phyloP scores from a whole-genome alignment of 2,329 filamentous ascomycete genomes.

The Aspergillus amoenus region DNA sequence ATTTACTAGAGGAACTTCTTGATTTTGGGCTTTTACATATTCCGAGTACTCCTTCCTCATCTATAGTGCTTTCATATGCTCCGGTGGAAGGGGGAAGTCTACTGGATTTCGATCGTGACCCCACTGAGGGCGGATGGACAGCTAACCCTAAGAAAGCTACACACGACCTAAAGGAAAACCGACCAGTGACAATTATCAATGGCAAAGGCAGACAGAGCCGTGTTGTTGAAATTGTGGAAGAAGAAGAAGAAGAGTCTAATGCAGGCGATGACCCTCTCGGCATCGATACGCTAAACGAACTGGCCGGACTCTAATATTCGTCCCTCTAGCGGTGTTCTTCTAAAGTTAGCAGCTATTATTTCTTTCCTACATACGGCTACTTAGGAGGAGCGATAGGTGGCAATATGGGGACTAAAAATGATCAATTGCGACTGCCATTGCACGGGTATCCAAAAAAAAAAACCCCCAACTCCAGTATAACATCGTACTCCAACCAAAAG shows the following conservation, averaged over 20 bases:
- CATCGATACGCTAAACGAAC: slow-evolving; percentile 23
- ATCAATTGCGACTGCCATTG: neutral
- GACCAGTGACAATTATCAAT: neutral
- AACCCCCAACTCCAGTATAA: neutral
- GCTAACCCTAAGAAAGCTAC: neutral
- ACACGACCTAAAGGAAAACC: neutral
- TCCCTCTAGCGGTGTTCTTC: neutral
- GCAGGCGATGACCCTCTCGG: slow-evolving; percentile 24
- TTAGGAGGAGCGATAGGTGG: neutral
- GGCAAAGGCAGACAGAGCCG: neutral
- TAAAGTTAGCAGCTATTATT: neutral
- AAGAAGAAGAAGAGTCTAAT: slow-evolving; percentile 10
- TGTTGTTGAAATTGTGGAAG: neutral
- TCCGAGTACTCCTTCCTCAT: neutral
- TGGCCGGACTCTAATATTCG: slow-evolving; percentile 17
- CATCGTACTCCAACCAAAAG: too few relatives aligned
- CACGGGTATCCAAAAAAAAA: neutral
- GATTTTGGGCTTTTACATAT: slow-evolving; percentile 19
- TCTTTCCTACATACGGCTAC: neutral
- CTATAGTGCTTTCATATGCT: neutral
- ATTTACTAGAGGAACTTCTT: slow-evolving; percentile 21
- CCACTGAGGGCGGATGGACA: neutral
- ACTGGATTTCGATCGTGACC: slow-evolving; percentile 17
- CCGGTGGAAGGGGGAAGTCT: slow-evolving; percentile 5
- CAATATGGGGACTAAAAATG: neutral